Conservation (phyloP, 2,329 filamentous ascomycete genomes). For the Aspergillus pseudonomiae region DNA sequence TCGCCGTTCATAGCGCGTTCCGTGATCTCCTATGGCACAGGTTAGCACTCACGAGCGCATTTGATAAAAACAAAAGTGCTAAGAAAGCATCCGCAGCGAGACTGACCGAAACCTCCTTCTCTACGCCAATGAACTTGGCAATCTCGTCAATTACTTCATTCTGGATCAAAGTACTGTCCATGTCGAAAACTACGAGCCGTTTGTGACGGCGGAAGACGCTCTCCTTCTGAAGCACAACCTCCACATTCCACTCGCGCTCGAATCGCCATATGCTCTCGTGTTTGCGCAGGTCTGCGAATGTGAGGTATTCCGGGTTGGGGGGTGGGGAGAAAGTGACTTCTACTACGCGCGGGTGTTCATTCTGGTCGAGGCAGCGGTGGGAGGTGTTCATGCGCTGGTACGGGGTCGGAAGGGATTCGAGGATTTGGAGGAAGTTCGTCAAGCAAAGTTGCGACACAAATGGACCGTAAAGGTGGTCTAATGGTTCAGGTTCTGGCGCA, state of each 20-base stretch:
- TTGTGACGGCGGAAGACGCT: conserved; percentile 76
- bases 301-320: conserved; percentile 51
- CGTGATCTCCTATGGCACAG: conserved; percentile 68
- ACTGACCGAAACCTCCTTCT: conserved; percentile 71
- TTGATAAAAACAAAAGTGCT: neutral
- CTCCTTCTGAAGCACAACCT: conserved; percentile 76
- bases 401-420: conserved; percentile 53
- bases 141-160: conserved; percentile 98
- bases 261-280: conserved; percentile 83
- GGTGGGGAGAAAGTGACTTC: conserved; percentile 57
- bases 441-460: conserved; percentile 59
- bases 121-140: conserved; percentile 80
- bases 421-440: conserved; percentile 58
- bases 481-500: conserved; percentile 55
- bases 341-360: conserved; percentile 54
- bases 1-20: conserved; percentile 94
- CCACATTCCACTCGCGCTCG: conserved; percentile 86
- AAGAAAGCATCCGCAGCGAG: conserved; percentile 14
- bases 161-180: conserved; percentile 96
- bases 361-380: conserved; percentile 52
- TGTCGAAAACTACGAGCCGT: conserved; percentile 91
- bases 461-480: conserved; percentile 59
- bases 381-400: conserved; percentile 53
- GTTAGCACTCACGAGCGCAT: conserved; percentile 10
- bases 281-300: conserved; percentile 70